Conservation (phyloP, 345 rosid genomes). For the Xanthoceras sorbifolium region DNA sequence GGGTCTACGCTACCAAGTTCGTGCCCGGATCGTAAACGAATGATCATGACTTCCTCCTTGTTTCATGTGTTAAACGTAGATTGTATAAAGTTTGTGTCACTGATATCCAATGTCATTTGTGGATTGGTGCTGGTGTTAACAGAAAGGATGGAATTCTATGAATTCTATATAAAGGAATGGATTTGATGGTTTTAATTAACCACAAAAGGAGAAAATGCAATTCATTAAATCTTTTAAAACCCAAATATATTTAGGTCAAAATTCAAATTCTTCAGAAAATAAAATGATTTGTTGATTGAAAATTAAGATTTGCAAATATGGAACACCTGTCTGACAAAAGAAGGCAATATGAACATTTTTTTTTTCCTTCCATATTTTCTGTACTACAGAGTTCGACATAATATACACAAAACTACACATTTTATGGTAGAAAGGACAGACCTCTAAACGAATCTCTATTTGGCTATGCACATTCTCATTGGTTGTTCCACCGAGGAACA, state of each 20-base stretch:
- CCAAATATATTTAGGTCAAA: too few species aligned
- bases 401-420: constrained; percentile 34
- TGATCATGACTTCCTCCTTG: not conserved
- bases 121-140: not conserved
- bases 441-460: constrained; percentile 14
- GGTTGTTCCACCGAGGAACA: constrained; percentile 30
- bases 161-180: not conserved
- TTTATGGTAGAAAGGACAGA: not conserved
- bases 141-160: not conserved
- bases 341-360: constrained; percentile 23
- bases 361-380: constrained; percentile 11
- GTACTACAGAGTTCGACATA: constrained; percentile 22
- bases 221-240: too few species aligned
- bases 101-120: constrained; percentile 21
- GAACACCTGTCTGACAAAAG: not conserved
- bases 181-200: not conserved
- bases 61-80: constrained; percentile 17
- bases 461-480: constrained; percentile 36
- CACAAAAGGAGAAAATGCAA: not conserved
- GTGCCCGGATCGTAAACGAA: constrained; percentile 67
- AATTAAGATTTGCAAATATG: not conserved
- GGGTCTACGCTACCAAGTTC: constrained; percentile 97
- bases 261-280: not conserved
- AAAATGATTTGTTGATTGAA: not conserved
- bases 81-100: not conserved